These are phyloP conservation scores for Pezicula rhizophila DNA, from an alignment of 2,329 filamentous ascomycete genomes.

Conservation along the genomic window DNA sequence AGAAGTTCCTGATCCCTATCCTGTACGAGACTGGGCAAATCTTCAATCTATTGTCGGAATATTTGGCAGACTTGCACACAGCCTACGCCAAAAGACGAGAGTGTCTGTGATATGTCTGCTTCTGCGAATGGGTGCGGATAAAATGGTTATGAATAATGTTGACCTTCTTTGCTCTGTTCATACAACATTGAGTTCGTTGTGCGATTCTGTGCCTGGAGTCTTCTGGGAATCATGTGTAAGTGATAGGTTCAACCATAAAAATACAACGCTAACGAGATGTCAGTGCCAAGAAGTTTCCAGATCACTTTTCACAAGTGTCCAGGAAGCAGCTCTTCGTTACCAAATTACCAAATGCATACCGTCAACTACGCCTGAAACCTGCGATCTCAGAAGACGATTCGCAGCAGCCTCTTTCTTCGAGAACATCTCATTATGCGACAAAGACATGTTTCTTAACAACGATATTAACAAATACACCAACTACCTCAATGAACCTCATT, in stretches of 20 bases:
- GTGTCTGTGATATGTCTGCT: constrained; percentile 39
- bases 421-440: constrained; percentile 36
- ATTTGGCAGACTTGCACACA: constrained; percentile 20
- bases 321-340: constrained; percentile 45
- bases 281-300: constrained; percentile 45
- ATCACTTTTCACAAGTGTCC: constrained; percentile 41
- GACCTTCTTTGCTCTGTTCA: constrained; percentile 36
- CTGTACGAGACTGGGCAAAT: constrained; percentile 20
- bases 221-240: constrained; percentile 34
- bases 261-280: constrained; percentile 6
- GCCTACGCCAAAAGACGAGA: constrained; percentile 14
- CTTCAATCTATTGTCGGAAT: constrained; percentile 19
- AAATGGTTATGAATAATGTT: constrained; percentile 37
- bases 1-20: constrained; percentile 15
- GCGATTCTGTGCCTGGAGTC: constrained; percentile 32
- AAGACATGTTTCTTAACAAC: constrained; percentile 33
- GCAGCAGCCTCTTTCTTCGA: constrained; percentile 59
- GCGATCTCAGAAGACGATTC: constrained; percentile 60
- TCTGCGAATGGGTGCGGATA: constrained; percentile 50
- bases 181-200: constrained; percentile 37
- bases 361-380: constrained; percentile 39
- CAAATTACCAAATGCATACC: constrained; percentile 56
- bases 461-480: constrained; percentile 36
- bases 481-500: constrained; percentile 42
- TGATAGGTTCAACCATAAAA: not conserved